Evolutionary conservation across 163 green algal species (phyloP), one percentile per base, ranked within the genome.

Genomic region (Chlorella variabilis): DNA sequence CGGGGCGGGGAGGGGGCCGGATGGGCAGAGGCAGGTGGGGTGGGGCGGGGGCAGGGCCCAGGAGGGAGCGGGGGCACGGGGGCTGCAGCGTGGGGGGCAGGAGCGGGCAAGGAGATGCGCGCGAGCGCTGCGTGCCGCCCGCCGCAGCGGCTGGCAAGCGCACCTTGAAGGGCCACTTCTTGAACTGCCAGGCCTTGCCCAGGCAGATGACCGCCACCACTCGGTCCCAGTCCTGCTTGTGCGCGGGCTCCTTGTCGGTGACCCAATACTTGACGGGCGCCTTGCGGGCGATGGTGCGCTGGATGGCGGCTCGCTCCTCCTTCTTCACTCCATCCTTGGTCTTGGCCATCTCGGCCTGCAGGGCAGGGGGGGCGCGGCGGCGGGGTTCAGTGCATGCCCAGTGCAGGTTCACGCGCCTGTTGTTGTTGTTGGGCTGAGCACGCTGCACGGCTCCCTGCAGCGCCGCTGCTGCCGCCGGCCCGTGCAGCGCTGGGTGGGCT

Each of bases 181-280:
- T 98, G 89, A 98, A 98, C 89, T 98, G 95, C 95, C 95, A 98
- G 42, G 93, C 86, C 84, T 93, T 94, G 58, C 95, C 95, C 75
- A 92, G 87, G 62, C 95, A 93, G 71, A 98, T 91, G 18, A 98
- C 92, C 17, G 92, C 94, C 49, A 97, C 95, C 49, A 98, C 94
- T 0, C 95, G 90, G 41, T 91, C 75, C 95, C 95, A 98, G 75
- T 96, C 92, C 45, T 88, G 29, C 54, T 83, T 75, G 67, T 80
- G 69, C n/a, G 67, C 15, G 15, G 94, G 91, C 51, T 89, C 69
- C 78, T 90, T 81, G 75, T 81, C 75, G 73, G 86, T 95, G 29
- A 97, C 65, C 1, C 90, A 54, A 81, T 97, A 98, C 63, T 74
- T 84, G 34, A 96, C 89, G 0, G 91, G 83, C 71, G 88, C 82